A percentile compares a stretch with the other conserved stretches of the same genome.
Conservation (phyloP, 106 monocot species). For the Iris macrosiphon region DNA sequence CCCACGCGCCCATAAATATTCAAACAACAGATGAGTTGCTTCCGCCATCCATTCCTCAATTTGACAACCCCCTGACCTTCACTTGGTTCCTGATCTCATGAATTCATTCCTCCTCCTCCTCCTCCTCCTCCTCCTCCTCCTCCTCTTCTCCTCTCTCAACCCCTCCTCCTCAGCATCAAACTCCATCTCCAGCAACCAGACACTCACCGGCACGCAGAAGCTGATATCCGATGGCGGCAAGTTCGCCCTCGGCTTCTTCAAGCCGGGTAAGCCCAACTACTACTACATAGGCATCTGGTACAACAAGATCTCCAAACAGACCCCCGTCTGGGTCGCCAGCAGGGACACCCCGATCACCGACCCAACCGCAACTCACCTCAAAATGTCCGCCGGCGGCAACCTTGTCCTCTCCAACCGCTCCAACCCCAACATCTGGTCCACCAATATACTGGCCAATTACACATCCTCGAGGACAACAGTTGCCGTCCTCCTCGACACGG, state of each 20-base stretch:
- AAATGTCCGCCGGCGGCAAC: slow-evolving; percentile 24
- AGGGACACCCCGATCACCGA: slow-evolving; percentile 17
- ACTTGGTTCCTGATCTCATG: no score
- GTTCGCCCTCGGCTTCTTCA: slow-evolving; percentile 14
- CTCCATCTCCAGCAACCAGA: slow-evolving; percentile 9
- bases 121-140: not conserved
- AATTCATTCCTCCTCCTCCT: no score
- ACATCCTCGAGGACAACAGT: not conserved
- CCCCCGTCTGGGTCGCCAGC: slow-evolving; percentile 33
- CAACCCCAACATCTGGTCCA: slow-evolving; percentile 28
- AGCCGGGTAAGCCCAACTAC: slow-evolving; percentile 6
- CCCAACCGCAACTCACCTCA: slow-evolving; percentile 11
- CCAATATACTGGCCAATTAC: slow-evolving; percentile 1
- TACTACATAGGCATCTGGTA: slow-evolving; percentile 22
- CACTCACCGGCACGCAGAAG: slow-evolving; percentile 7
- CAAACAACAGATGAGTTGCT: no score
- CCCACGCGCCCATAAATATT: no score
- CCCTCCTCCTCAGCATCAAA: not conserved
- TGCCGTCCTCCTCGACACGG: slow-evolving; percentile 9
- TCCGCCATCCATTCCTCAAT: no score
- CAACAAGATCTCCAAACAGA: slow-evolving; percentile 19
- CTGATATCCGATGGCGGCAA: slow-evolving; percentile 6
- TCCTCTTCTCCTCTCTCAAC: not conserved
- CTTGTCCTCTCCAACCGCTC: slow-evolving; percentile 19
- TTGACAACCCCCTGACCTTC: no score